Conservation (phyloP, 2,329 filamentous ascomycete genomes). For the Monosporascus sp. region DNA sequence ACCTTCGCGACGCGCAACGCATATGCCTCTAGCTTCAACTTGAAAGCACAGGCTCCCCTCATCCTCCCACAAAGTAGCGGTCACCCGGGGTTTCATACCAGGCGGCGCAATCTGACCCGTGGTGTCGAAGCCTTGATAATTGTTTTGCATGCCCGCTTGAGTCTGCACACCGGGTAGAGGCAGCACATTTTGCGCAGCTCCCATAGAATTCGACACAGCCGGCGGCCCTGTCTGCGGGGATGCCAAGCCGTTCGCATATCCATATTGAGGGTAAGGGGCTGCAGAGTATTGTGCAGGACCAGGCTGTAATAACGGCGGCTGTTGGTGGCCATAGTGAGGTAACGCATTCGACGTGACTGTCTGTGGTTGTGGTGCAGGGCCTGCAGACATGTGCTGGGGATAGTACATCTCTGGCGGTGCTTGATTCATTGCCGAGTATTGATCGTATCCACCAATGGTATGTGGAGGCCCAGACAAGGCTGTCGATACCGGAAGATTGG, state of each 20-base stretch:
- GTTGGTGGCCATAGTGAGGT: constrained; percentile 73
- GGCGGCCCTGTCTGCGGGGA: constrained; percentile 70
- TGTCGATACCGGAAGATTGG: constrained; percentile 52
- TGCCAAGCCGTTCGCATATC: constrained; percentile 69
- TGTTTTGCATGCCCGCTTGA: constrained; percentile 46
- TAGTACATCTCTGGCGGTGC: constrained; percentile 81
- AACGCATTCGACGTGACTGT: constrained; percentile 69
- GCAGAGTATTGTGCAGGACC: constrained; percentile 63
- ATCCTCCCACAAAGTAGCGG: constrained; percentile 96
- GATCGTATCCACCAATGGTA: constrained; percentile 33
- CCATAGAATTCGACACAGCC: constrained; percentile 62
- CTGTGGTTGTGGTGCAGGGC: constrained; percentile 68
- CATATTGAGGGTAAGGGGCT: constrained; percentile 63
- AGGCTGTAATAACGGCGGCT: constrained; percentile 70
- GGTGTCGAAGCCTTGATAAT: constrained; percentile 64
- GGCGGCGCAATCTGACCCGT: constrained; percentile 90
- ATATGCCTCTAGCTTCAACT: constrained; percentile 92
- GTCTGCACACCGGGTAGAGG: constrained; percentile 58
- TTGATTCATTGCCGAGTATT: constrained; percentile 70
- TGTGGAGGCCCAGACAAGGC: constrained; percentile 37
- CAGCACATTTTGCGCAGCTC: constrained; percentile 55
- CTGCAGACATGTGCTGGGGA: constrained; percentile 69
- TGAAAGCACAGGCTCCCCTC: constrained; percentile 97
- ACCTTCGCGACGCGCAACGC: constrained; percentile 92
- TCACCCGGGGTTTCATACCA: constrained; percentile 94